Base-by-base conservation (phyloP, 2,329 filamentous ascomycete genomes). In the Aaosphaeria pasadenensis region DNA sequence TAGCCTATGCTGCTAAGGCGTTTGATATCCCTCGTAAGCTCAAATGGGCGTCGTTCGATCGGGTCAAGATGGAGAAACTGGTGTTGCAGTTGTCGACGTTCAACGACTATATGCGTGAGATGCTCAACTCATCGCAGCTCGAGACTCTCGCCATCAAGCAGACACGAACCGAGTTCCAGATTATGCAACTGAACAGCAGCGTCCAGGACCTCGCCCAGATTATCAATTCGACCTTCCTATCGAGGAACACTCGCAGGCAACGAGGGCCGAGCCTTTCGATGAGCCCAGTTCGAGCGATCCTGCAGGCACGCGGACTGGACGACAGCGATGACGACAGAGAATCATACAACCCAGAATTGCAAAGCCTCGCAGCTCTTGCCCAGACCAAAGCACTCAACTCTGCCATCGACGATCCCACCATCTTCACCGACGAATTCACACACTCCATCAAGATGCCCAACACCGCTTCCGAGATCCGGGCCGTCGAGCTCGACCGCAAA, bases 91-190 rank as follows among this genome's bases (percentile, higher is more conserved):
- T 72, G 39, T 56, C 55, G 9, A 49, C 57, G 5, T 64, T 68
- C 47, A 73, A 72, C 45, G 60, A 70, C 50, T 70, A 65, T 46
- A 63, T 72, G 58, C 53, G 61, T 4, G 63, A 66, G 11, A 60
- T 69, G 36, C 58, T 72, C 28, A 66, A 63, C 33, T 46, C 54
- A 5, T 50, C 53, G 5, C 66, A 71, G 32, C 52, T 67, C 24
- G 53, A 67, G 7, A 54, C 48, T 6, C 59, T 71, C 2, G 39
- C 58, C 4, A 49, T 56, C 30, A 61, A 65, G 50, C 67, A 70
- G 35, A 60, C 51, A 1, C 60, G 64, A 11, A 69, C 68, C 1
- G 57, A 70, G 29, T 67, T 67, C 43, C 64, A 70, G 41, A 69
- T 72, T 31, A 58, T 72, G 38, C 59, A 70, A 40, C 53, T 72